A percentile compares a stretch with the other conserved stretches of the same genome.
These are phyloP conservation scores for Niveomyces coronatus DNA, from an alignment of 2,329 filamentous ascomycete genomes.

Conservation along the genomic window DNA sequence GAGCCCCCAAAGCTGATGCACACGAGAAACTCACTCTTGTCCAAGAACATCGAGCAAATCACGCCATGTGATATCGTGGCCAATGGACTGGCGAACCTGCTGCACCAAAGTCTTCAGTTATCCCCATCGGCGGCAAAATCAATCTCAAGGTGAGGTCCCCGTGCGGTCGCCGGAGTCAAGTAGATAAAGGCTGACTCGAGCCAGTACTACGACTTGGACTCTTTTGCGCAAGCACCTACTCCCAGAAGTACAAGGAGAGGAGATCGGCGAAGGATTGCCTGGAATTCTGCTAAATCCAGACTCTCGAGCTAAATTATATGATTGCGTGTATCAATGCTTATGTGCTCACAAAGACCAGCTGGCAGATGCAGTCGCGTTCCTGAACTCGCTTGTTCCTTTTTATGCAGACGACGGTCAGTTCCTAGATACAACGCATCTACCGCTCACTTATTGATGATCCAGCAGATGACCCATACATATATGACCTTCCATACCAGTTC, in stretches of 20 bases:
- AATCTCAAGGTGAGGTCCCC: too few species aligned
- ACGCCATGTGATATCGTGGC: too few species aligned
- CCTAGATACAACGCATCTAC: too few species aligned
- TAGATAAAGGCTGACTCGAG: conserved; percentile 12
- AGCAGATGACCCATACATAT: conserved; percentile 43
- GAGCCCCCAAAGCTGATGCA: background rate
- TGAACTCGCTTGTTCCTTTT: conserved; percentile 25
- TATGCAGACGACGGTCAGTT: conserved; percentile 30
- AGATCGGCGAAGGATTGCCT: conserved; percentile 19
- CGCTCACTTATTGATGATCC: too few species aligned
- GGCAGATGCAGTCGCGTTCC: conserved; percentile 34
- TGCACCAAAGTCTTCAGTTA: too few species aligned
- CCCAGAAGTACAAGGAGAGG: conserved; percentile 32
- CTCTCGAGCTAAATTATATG: conserved; percentile 50
- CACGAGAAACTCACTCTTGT: too few species aligned
- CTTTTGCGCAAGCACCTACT: conserved; percentile 59
- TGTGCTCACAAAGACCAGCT: conserved; percentile 41
- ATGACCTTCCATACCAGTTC: conserved; percentile 50
- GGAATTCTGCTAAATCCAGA: conserved; percentile 38
- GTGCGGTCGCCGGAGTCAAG: too few species aligned
- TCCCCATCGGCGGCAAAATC: too few species aligned
- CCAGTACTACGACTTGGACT: conserved; percentile 19
- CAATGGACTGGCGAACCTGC: too few species aligned
- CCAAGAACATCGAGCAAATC: too few species aligned
- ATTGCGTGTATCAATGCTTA: conserved; percentile 47